Evolutionary conservation across 176 grass and related monocot genomes (phyloP), one percentile per base, ranked within the genome.

Genomic region (Dactylis glomerata): DNA sequence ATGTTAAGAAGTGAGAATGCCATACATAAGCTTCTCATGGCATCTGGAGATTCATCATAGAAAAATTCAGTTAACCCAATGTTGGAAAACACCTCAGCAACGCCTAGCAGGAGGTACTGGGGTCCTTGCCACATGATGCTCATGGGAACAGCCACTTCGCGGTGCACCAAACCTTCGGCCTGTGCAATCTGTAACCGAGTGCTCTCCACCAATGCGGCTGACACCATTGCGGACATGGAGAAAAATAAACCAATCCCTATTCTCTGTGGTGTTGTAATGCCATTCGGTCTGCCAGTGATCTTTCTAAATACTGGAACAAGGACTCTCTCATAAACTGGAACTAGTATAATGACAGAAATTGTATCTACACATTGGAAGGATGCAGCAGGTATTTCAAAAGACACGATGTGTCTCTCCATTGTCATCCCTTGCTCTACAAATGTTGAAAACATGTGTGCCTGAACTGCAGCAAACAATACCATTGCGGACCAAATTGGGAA

Each of bases 41-140:
- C 75, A 10, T 88, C 92, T 28, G 92, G 92, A 50, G 88, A 86
- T 62, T 93, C 86, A 23, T 94, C 54, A 0, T 94, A 93, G 68
- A 93, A 93, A 68, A 91, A 91, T 22, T 91, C 92, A 33, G 8
- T 45, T 72, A 85, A 57, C 54, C 92, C 92, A 49, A 91, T 86
- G 10, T 27, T 78, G 20, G 92, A 86, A 59, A 94, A 94, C 41
- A 94, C 83, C 84, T 94, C 88, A 0, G 79, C 80, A 1, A 30
- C 80, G n/a, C 92, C 92, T 2, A 91, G n/a, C 63, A 91, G 58
- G 7, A 94, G 86, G 74, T 94, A 91, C 42, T 94, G 92, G 13
- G 88, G 92, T 42, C 70, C 87, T 80, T 94, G 92, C 76, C 83
- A 94, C 13, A 94, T 36, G 78, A 94, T 91, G 92, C 86, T 91